Base-by-base conservation (phyloP, 1,284 basidiomycete genomes). In the Sparassis latifolia region DNA sequence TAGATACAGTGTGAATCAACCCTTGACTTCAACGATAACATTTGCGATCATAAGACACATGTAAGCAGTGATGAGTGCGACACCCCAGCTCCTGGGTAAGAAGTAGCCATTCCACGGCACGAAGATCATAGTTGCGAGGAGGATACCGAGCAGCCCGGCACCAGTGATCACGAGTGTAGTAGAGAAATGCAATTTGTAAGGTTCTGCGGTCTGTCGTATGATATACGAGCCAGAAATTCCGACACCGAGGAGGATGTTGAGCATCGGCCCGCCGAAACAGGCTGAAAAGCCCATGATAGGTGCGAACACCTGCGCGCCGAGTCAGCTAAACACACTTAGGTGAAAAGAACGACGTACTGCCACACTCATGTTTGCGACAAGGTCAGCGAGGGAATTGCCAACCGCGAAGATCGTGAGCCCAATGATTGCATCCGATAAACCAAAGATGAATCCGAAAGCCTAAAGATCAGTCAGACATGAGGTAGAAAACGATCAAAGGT, bases 321-420 rank as follows among this genome's bases (percentile, higher is more conserved):
- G 33, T 47, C 29, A 44, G 35, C 20, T 20, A 29, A 27, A 38
- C 20, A 20, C 20, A 35, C 7, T 29, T 28, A 35, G 27, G 5
- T 12, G 10, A 3, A 29, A 40, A 45, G 5, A 20, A 20, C 3
- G 10, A 72, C 79, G 51, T 67, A 84, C 86, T 20, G 92, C 93
- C 5, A 92, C 91, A 45, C 91, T 95, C 70, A 93, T 88, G 70
- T 99, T 98, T 35, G 96, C 95, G 2, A 99, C 95, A 20, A 98
- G 80, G 69, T 99, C 96, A 1, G 95, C 96, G 5, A 97, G 79
- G 33, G 91, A 95, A 69, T 98, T 98, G 28, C 96, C 96, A 33
- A 97, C 80, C 0, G 95, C 96, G 62, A 99, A 99, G 56, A 99
- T 86, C 0, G 95, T 98, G 46, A 98, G 72, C 2, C 96, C 96